Percentiles rank a stretch among this genome's conserved stretches.
Conservation (phyloP, 2,329 filamentous ascomycete species). For the Monilinia aucupariae region DNA sequence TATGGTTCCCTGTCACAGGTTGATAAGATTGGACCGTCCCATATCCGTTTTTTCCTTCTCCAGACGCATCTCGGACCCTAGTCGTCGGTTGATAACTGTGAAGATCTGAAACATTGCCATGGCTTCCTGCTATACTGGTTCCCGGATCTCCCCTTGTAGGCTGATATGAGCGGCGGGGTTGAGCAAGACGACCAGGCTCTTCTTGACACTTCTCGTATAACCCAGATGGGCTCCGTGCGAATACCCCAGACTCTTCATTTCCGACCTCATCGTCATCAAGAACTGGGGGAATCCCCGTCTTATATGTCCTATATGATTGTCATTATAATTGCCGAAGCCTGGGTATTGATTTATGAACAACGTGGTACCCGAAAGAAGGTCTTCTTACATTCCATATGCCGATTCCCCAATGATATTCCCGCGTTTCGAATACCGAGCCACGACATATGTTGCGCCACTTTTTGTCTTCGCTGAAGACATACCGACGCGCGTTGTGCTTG, state of each 20-base stretch:
- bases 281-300: neutral
- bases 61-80: neutral
- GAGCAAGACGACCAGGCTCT: neutral
- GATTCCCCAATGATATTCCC: neutral
- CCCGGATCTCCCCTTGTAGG: neutral
- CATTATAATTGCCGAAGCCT: slow-evolving; percentile 6
- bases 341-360: neutral
- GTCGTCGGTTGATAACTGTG: neutral
- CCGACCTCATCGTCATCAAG: neutral
- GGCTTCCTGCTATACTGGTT: neutral
- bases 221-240: neutral
- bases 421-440: neutral
- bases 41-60: too few species aligned
- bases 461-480: neutral
- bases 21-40: neutral
- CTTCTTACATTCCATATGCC: neutral
- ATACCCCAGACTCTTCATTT: neutral
- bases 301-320: neutral
- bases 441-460: neutral
- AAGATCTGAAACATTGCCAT: neutral
- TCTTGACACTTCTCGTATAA: slow-evolving; percentile 5
- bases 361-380: neutral
- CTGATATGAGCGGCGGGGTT: neutral
- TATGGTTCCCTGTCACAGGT: neutral
- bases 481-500: slow-evolving; percentile 2